phyloP scores from a whole-genome alignment of 495 filamentous ascomycete species.

The Podospora pseudopauciseta region DNA sequence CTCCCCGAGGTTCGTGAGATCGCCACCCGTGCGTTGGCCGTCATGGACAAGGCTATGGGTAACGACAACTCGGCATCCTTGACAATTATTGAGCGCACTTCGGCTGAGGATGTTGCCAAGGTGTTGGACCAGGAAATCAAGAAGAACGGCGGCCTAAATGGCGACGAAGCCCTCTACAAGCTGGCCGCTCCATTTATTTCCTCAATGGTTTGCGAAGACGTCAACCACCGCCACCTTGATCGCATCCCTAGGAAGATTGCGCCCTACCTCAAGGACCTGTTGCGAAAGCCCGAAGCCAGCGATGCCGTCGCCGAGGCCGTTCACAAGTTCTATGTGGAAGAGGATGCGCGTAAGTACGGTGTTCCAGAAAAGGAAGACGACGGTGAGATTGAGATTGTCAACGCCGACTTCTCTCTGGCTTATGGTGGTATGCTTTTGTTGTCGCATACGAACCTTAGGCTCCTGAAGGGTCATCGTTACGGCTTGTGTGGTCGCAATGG shows the following conservation, averaged over 20 bases:
- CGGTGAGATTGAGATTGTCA: constrained; percentile 86
- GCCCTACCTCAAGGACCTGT: constrained; percentile 72
- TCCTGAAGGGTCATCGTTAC: constrained; percentile 94
- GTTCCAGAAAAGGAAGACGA: constrained; percentile 80
- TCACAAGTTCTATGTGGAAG: constrained; percentile 67
- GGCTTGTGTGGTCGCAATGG: constrained; percentile 96
- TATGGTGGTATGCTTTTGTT: constrained; percentile 98
- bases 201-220: constrained; percentile 83
- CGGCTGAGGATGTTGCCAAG: constrained; percentile 68
- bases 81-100: constrained; percentile 63
- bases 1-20: constrained; percentile 93
- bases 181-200: constrained; percentile 70
- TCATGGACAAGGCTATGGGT: constrained; percentile 93
- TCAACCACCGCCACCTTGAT: constrained; percentile 74
- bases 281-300: constrained; percentile 52
- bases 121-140: constrained; percentile 72
- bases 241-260: constrained; percentile 63
- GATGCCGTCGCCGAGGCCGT: constrained; percentile 62
- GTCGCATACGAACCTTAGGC: constrained; percentile 89
- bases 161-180: constrained; percentile 62
- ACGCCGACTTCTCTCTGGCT: constrained; percentile 94
- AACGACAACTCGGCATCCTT: constrained; percentile 57
- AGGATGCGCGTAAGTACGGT: constrained; percentile 83
- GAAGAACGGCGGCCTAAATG: constrained; percentile 60
- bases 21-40: constrained; percentile 72